Evolutionary conservation across 2,329 filamentous ascomycete species (phyloP).

Genomic region (Plenodomus biglobosus): DNA sequence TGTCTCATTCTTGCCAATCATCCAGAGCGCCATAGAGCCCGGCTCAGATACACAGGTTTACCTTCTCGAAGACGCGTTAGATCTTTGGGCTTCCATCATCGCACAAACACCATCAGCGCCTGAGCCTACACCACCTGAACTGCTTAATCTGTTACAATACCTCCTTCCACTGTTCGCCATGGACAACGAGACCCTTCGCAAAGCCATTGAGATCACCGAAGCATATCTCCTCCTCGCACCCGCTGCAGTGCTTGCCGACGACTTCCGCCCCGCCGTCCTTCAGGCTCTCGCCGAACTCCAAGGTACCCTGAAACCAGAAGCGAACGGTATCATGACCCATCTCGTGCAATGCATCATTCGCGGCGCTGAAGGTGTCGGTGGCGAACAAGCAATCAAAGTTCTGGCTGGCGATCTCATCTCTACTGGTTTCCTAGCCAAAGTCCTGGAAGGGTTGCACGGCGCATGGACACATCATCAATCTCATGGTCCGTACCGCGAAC

Average conservation of each 20-base stretch:
- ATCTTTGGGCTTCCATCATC: slow-evolving; percentile 81
- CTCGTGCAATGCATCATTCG: slow-evolving; percentile 53
- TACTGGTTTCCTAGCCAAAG: slow-evolving; percentile 59
- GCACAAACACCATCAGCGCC: slow-evolving; percentile 56
- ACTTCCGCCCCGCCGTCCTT: slow-evolving; percentile 46
- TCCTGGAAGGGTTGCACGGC: slow-evolving; percentile 48
- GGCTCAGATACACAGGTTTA: slow-evolving; percentile 66
- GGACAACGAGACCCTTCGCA: slow-evolving; percentile 52
- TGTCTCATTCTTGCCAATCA: slow-evolving; percentile 75
- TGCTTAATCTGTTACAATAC: slow-evolving; percentile 48
- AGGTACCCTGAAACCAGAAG: slow-evolving; percentile 51
- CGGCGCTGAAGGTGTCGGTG: slow-evolving; percentile 53
- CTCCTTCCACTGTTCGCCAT: slow-evolving; percentile 53
- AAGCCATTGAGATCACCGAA: slow-evolving; percentile 53
- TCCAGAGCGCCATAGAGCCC: slow-evolving; percentile 76
- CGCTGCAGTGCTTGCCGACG: slow-evolving; percentile 48
- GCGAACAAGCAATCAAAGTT: slow-evolving; percentile 55
- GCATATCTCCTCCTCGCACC: slow-evolving; percentile 53
- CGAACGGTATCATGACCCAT: slow-evolving; percentile 51
- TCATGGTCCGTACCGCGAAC: slow-evolving; percentile 69
- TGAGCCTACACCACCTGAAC: slow-evolving; percentile 45
- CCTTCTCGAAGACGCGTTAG: slow-evolving; percentile 86
- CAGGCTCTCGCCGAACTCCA: slow-evolving; percentile 47
- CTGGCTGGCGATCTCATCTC: slow-evolving; percentile 58
- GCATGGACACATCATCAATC: slow-evolving; percentile 66